Evolutionary conservation across 2,329 filamentous ascomycete species (phyloP).

Genomic region (Colletotrichum navitas): DNA sequence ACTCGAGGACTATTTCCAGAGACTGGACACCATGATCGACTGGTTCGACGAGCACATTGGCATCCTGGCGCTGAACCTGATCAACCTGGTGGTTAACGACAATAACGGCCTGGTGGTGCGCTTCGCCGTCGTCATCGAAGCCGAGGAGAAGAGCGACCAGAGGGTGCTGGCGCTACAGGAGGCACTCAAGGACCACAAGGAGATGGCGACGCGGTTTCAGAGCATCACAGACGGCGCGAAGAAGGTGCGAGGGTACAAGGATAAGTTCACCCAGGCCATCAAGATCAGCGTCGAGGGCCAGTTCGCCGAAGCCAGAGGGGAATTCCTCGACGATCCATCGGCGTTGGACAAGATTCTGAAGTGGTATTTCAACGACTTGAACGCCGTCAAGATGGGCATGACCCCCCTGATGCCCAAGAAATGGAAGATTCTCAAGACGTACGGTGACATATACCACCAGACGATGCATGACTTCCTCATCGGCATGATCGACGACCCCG

Average conservation of each 20-base stretch:
- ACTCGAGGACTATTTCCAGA: constrained; percentile 88
- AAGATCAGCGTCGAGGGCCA: constrained; percentile 78
- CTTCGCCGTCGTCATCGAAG: constrained; percentile 91
- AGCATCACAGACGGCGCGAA: constrained; percentile 95
- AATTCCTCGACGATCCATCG: constrained; percentile 86
- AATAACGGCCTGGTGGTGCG: constrained; percentile 92
- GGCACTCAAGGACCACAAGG: constrained; percentile 94
- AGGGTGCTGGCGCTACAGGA: constrained; percentile 92
- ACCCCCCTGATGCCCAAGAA: constrained; percentile 91
- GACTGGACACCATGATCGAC: constrained; percentile 87
- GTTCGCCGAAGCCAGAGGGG: constrained; percentile 77
- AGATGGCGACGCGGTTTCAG: constrained; percentile 93
- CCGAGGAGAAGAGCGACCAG: constrained; percentile 96
- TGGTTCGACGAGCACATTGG: constrained; percentile 98
- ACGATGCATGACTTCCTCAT: constrained; percentile 96
- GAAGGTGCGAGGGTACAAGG: constrained; percentile 94
- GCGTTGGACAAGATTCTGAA: constrained; percentile 88
- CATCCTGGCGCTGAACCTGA: constrained; percentile 88
- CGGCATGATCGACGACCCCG: constrained; percentile 83
- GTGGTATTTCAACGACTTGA: constrained; percentile 99
- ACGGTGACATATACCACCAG: constrained; percentile 89
- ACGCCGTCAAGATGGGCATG: constrained; percentile 95
- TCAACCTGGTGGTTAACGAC: constrained; percentile 86
- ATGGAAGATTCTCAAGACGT: constrained; percentile 95
- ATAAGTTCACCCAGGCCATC: constrained; percentile 90